Percentiles rank a stretch among this genome's conserved stretches.
Evolutionary conservation across 129 eudicot species (phyloP).

Genomic region (Cynara cardunculus): DNA sequence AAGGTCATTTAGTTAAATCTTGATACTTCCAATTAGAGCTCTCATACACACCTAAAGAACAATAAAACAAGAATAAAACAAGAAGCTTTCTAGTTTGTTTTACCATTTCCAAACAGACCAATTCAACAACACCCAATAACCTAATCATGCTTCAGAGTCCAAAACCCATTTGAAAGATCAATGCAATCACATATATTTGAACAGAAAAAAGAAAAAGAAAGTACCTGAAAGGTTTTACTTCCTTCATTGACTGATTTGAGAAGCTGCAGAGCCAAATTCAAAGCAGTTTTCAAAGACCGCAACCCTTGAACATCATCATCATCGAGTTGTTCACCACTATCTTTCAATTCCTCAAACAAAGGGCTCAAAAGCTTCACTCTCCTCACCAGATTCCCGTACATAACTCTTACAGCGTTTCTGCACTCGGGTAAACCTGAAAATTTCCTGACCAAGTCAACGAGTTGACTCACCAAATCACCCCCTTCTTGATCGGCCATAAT

Average conservation of each 20-base stretch:
- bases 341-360: slow-evolving; percentile 80
- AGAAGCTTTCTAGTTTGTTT: background rate
- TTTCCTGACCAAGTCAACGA: slow-evolving; percentile 47
- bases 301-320: slow-evolving; percentile 51
- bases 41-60: background rate
- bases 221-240: slow-evolving; percentile 83
- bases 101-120: background rate
- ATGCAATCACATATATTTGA: background rate
- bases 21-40: background rate
- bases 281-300: slow-evolving; percentile 43
- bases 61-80: background rate
- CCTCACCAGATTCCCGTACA: slow-evolving; percentile 73
- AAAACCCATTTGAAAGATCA: slow-evolving; percentile 8
- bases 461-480: slow-evolving; percentile 45
- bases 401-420: slow-evolving; percentile 52
- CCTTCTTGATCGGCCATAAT: slow-evolving; percentile 29
- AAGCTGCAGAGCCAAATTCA: slow-evolving; percentile 57
- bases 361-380: slow-evolving; percentile 93
- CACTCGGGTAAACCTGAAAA: slow-evolving; percentile 78
- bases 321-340: slow-evolving; percentile 40
- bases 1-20: background rate
- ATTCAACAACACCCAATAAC: background rate
- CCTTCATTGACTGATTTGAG: slow-evolving; percentile 56
- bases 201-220: no score
- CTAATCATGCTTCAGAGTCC: slow-evolving; percentile 14